Evolutionary conservation across 2,329 filamentous ascomycete genomes (phyloP).

Genomic region (Aspergillus udagawae): DNA sequence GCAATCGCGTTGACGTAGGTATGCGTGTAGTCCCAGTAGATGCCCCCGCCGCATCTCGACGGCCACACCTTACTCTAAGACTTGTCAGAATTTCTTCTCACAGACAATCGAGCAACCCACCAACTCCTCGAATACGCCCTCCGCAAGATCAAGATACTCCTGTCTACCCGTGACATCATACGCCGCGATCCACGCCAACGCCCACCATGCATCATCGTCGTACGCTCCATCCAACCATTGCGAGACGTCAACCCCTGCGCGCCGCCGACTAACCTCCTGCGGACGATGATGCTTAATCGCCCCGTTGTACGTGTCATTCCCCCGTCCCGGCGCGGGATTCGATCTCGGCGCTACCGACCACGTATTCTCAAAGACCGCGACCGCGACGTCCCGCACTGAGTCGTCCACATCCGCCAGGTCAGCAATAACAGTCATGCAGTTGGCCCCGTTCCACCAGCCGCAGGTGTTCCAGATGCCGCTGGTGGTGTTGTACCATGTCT

Average conservation of each 20-base stretch:
- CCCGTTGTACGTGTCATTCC: constrained; percentile 8
- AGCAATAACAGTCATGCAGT: constrained; percentile 59
- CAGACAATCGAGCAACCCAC: constrained; percentile 11
- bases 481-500: constrained; percentile 57
- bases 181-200: constrained; percentile 51
- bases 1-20: constrained; percentile 52
- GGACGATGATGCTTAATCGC: background rate
- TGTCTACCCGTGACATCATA: constrained; percentile 49
- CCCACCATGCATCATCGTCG: constrained; percentile 55
- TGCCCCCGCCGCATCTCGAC: constrained; percentile 41
- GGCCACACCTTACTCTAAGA: constrained; percentile 36
- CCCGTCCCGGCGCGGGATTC: constrained; percentile 17
- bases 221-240: constrained; percentile 35
- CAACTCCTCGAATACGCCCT: constrained; percentile 49
- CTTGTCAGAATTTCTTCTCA: background rate
- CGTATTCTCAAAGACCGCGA: constrained; percentile 44
- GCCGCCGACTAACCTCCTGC: background rate
- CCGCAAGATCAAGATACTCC: constrained; percentile 45
- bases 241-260: constrained; percentile 15
- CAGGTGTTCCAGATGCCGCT: constrained; percentile 62
- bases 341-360: constrained; percentile 23
- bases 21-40: constrained; percentile 47
- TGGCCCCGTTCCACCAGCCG: constrained; percentile 73
- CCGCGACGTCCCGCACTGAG: constrained; percentile 30
- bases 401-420: constrained; percentile 46